Percentiles rank a stretch among this genome's conserved stretches.
Evolutionary conservation across 352 stramenopile species (phyloP).

Genomic region (Phytophthora litchii): DNA sequence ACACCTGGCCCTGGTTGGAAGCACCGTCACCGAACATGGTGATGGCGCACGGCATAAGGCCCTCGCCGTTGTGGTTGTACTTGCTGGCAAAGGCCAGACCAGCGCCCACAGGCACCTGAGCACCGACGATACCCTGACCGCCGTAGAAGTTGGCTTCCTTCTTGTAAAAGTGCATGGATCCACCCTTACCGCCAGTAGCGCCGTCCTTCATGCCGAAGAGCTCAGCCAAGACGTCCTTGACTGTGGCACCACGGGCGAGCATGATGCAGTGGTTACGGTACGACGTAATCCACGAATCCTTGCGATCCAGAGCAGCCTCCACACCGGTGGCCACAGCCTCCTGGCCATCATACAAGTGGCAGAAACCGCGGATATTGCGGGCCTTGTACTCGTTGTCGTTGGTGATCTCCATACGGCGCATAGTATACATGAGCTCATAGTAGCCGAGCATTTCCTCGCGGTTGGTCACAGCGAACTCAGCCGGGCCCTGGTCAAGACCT

Average conservation of each 20-base stretch:
- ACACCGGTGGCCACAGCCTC: slow-evolving; percentile 99
- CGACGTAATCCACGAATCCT: slow-evolving; percentile 99
- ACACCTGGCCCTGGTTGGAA: slow-evolving; percentile 99
- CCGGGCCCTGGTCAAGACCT: slow-evolving; percentile 78
- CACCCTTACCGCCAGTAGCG: slow-evolving; percentile 95
- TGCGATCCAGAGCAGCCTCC: slow-evolving; percentile 92
- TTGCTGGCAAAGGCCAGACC: slow-evolving; percentile 99
- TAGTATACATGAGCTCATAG: slow-evolving; percentile 99
- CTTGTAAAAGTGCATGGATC: slow-evolving; percentile 99
- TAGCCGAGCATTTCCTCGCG: slow-evolving; percentile 97
- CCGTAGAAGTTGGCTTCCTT: slow-evolving; percentile 99
- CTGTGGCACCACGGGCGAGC: slow-evolving; percentile 93
- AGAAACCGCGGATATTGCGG: slow-evolving; percentile 98
- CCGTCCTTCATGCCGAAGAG: slow-evolving; percentile 95
- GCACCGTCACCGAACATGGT: slow-evolving; percentile 99
- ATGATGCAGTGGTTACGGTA: slow-evolving; percentile 99
- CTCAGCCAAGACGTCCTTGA: slow-evolving; percentile 95
- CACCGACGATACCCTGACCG: slow-evolving; percentile 98
- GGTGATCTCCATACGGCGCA: slow-evolving; percentile 99
- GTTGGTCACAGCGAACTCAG: slow-evolving; percentile 75
- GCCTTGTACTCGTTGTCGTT: slow-evolving; percentile 99
- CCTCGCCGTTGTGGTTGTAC: slow-evolving; percentile 95
- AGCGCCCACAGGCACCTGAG: slow-evolving; percentile 97
- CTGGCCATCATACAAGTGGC: slow-evolving; percentile 99
- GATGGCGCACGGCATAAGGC: slow-evolving; percentile 93